Evolutionary conservation across 257 asterid species (phyloP), one percentile per base, ranked within the genome.

Genomic region (Hygrophila difformis): DNA sequence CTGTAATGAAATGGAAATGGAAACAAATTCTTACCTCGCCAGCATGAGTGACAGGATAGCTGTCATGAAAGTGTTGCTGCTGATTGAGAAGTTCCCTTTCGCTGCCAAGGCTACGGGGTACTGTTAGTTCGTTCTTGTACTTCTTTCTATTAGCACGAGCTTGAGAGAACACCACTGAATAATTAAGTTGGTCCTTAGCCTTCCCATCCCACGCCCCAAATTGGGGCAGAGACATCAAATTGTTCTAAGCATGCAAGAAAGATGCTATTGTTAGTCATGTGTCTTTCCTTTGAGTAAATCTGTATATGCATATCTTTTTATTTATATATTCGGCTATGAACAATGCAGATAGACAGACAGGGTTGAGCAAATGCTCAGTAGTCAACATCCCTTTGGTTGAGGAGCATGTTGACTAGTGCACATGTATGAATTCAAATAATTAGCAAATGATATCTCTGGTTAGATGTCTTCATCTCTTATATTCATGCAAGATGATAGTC

Each of bases 161-260:
- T 57, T 68, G 64, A 5, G 57, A 39, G 46, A 77, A 73, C 41
- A 77, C 68, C 18, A 62, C 59, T 0, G 86, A 61, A 51, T 70
- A 77, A 48, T 77, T 62, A 9, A 73, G 62, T n/a, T 56, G 61
- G 20, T 48, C 53, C 11, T 63, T 57, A 5, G 4, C 7, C 63
- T 65, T 59, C 5, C 67, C 61, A 44, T 77, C 87, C 87, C 87
- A 77, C 12, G 40, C 74, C 54, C 82, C 87, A 26, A 77, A 77
- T 51, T 68, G 72, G 24, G 87, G 87, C 54, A 77, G 79, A 1
- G 66, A 26, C 73, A 22, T 58, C 56, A 69, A 53, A 13, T 17
- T 16, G 74, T 66, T 26, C 57, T 66, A 6, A 63, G 18, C 60
- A 12, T 48, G n/a, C n/a, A n/a, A n/a, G n/a, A n/a, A n/a, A n/a